Evolutionary conservation across 805 yeast genomes (phyloP).

Genomic region (Kazachstania bromeliacearum): DNA sequence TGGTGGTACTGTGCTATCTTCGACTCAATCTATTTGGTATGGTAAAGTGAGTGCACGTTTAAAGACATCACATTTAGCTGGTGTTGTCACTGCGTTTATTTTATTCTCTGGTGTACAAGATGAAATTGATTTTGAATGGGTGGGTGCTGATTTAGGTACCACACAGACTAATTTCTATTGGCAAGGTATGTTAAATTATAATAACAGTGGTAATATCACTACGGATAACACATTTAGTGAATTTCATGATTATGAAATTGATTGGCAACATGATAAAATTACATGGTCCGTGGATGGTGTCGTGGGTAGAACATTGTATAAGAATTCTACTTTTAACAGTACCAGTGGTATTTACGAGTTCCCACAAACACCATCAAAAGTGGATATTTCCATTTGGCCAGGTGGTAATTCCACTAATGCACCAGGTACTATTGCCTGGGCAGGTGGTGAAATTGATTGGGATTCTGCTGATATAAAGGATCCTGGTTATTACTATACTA

Average conservation of each 20-base stretch:
- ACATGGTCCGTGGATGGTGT: conserved; percentile 69
- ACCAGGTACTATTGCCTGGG: conserved; percentile 66
- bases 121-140: conserved; percentile 82
- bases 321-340: conserved; percentile 49
- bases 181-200: conserved; percentile 62
- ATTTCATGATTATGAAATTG: conserved; percentile 68
- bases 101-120: conserved; percentile 77
- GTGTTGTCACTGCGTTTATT: conserved; percentile 80
- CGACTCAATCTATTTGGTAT: conserved; percentile 77
- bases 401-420: conserved; percentile 51
- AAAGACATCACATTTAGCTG: conserved; percentile 64
- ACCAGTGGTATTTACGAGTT: conserved; percentile 48
- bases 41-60: conserved; percentile 65
- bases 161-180: conserved; percentile 77
- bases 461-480: conserved; percentile 58
- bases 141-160: conserved; percentile 59
- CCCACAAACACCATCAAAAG: conserved; percentile 69
- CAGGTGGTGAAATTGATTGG: conserved; percentile 88
- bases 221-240: conserved; percentile 46
- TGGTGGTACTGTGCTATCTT: conserved; percentile 71
- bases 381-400: conserved; percentile 73
- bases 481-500: conserved; percentile 75
- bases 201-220: conserved; percentile 41
- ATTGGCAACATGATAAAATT: conserved; percentile 68
- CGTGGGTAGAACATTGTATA: conserved; percentile 54